These are phyloP conservation scores for Plasmodium coatneyi DNA, from an alignment of 169 alveolate genomes.

Conservation along the genomic window DNA sequence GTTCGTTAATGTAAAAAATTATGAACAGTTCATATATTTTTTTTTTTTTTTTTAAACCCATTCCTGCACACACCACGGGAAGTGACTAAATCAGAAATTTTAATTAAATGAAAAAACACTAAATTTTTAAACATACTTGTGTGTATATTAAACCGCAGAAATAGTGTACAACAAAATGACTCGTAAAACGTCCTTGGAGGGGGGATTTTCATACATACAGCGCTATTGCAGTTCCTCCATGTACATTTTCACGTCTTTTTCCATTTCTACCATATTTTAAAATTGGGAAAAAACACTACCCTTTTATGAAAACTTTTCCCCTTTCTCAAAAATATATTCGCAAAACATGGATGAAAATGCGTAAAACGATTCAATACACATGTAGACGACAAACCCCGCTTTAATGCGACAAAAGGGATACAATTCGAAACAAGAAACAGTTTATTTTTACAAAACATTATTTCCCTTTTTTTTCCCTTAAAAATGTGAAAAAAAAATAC, in stretches of 20 bases:
- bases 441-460: slow-evolving; percentile 3
- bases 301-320: background rate
- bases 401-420: background rate
- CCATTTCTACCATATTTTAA: background rate
- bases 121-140: background rate
- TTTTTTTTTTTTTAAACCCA: background rate
- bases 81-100: background rate
- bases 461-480: slow-evolving; percentile 25
- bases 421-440: slow-evolving; percentile 4
- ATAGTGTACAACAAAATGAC: background rate
- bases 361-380: background rate
- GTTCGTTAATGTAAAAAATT: background rate
- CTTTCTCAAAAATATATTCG: background rate
- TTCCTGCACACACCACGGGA: slow-evolving; percentile 5
- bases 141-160: background rate
- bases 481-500: slow-evolving; percentile 6
- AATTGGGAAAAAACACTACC: background rate
- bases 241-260: background rate
- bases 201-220: background rate
- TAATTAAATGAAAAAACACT: background rate
- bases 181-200: background rate
- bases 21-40: background rate
- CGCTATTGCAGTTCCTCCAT: background rate
- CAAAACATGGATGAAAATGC: background rate
- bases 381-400: background rate